phyloP scores from a whole-genome alignment of 768 basidiomycete genomes.

The Termitomyces titanicus region DNA sequence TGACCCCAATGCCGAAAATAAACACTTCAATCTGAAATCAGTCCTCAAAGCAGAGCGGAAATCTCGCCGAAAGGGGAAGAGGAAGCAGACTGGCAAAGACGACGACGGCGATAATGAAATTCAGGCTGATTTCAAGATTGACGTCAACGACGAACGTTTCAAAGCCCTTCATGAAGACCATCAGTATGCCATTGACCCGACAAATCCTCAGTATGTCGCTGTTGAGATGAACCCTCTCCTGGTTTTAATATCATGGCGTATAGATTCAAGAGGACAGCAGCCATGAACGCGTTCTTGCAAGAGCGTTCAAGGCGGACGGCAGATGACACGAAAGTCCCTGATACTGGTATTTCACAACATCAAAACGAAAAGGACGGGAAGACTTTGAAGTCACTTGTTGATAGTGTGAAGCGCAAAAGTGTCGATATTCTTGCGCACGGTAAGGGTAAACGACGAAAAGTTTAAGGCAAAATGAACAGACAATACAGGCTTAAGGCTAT shows the following conservation, averaged over 20 bases:
- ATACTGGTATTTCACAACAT: conserved; percentile 10
- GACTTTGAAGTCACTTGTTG: conserved; percentile 67
- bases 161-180: conserved; percentile 84
- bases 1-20: conserved; percentile 48
- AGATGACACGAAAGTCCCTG: conserved; percentile 20
- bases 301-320: conserved; percentile 72
- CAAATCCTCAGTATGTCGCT: conserved; percentile 81
- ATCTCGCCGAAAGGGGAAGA: conserved; percentile 40
- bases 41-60: conserved; percentile 84
- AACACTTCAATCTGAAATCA: conserved; percentile 89
- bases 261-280: conserved; percentile 91
- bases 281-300: conserved; percentile 81
- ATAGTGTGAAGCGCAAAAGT: conserved; percentile 85
- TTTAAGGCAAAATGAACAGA: conserved; percentile 16
- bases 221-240: background rate
- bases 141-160: conserved; percentile 89
- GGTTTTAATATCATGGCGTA: conserved; percentile 4
- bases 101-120: conserved; percentile 55
- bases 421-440: conserved; percentile 21
- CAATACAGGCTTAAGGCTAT: background rate
- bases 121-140: conserved; percentile 78
- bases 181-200: conserved; percentile 93
- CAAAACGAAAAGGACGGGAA: conserved; percentile 12
- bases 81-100: conserved; percentile 34
- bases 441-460: conserved; percentile 38